Conservation (phyloP, 345 rosid species). For the Aethionema arabicum region DNA sequence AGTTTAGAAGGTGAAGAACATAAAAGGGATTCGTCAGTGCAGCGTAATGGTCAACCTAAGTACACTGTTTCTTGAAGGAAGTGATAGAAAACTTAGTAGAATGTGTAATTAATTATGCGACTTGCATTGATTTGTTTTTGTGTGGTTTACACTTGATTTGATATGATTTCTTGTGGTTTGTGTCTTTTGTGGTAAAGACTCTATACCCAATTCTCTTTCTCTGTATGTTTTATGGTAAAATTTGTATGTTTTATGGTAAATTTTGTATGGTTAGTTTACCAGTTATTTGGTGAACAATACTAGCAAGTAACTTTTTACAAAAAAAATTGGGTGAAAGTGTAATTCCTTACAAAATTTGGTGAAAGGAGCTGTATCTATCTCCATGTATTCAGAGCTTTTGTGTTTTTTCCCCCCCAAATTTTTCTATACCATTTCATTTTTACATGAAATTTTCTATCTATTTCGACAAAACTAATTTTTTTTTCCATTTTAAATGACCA, state of each 20-base stretch:
- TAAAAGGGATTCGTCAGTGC: slow-evolving; percentile 32
- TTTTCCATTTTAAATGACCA: too few relatives aligned
- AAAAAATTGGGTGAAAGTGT: too few relatives aligned
- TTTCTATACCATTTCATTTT: too few relatives aligned
- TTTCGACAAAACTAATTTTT: too few relatives aligned
- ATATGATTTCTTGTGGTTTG: background rate
- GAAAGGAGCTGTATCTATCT: too few relatives aligned
- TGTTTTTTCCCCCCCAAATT: too few relatives aligned
- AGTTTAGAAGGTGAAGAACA: slow-evolving; percentile 27
- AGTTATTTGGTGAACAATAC: too few relatives aligned
- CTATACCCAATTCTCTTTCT: background rate
- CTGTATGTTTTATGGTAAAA: slow-evolving; percentile 22
- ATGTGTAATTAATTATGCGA: slow-evolving; percentile 5
- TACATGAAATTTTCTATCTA: too few relatives aligned
- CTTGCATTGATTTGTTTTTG: slow-evolving; percentile 21
- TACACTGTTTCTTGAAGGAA: slow-evolving; percentile 43
- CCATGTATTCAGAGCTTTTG: too few relatives aligned
- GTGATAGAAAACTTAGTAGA: background rate
- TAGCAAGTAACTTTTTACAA: too few relatives aligned
- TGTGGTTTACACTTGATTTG: background rate
- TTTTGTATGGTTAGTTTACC: too few relatives aligned
- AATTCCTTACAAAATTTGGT: too few relatives aligned
- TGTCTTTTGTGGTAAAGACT: slow-evolving; percentile 3
- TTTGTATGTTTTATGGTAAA: slow-evolving; percentile 5
- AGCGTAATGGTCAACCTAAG: slow-evolving; percentile 45